These are phyloP conservation scores for Clonostachys rosea DNA, from an alignment of 2,329 filamentous ascomycete species.

Conservation along the genomic window DNA sequence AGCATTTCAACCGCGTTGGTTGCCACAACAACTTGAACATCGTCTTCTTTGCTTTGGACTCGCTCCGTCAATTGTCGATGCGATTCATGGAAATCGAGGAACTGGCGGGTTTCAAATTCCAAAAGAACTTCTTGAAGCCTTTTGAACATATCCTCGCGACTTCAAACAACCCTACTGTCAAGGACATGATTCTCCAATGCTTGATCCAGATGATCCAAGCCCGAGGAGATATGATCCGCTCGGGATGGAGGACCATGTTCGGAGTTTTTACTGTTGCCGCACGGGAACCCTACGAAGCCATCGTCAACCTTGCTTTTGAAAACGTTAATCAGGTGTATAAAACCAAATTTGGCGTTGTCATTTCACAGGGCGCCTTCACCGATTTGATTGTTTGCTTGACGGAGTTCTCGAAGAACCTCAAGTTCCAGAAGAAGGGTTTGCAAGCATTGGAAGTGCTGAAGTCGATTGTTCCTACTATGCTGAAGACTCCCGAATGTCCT, in stretches of 20 bases:
- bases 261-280: conserved; percentile 97
- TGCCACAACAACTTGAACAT: conserved; percentile 95
- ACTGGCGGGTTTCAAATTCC: conserved; percentile 97
- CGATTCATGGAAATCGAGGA: conserved; percentile 98
- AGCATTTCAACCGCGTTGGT: conserved; percentile 97
- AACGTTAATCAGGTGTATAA: conserved; percentile 96
- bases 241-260: conserved; percentile 99
- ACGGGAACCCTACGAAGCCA: conserved; percentile 86
- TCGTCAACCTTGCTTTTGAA: conserved; percentile 95
- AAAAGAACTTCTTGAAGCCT: conserved; percentile 97
- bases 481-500: conserved; percentile 92
- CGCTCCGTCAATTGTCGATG: conserved; percentile 92
- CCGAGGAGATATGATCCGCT: conserved; percentile 91
- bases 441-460: conserved; percentile 95
- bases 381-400: conserved; percentile 95
- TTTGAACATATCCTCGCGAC: conserved; percentile 98
- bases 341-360: conserved; percentile 90
- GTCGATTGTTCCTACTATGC: conserved; percentile 89
- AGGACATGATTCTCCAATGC: conserved; percentile 94
- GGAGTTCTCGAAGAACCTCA: conserved; percentile 97
- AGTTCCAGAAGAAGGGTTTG: conserved; percentile 97
- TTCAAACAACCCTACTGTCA: conserved; percentile 84
- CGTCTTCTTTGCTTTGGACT: conserved; percentile 96
- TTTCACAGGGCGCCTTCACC: conserved; percentile 93
- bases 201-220: conserved; percentile 99